phyloP scores from a whole-genome alignment of 1,284 basidiomycete genomes.

The Lignosus rhinocerotis region DNA sequence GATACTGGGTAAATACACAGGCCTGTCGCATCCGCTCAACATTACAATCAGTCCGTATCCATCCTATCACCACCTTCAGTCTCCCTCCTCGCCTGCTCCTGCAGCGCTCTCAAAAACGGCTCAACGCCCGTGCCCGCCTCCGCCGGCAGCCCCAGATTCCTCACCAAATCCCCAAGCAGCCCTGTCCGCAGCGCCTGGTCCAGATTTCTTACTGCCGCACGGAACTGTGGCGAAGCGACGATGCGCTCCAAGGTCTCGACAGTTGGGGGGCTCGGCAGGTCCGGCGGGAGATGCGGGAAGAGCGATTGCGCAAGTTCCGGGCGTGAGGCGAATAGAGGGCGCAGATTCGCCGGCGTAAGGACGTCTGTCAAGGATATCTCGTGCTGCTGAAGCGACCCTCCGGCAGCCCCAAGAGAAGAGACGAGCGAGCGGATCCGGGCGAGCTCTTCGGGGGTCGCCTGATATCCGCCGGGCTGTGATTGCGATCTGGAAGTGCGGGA shows the following conservation, averaged over 20 bases:
- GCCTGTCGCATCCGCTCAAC: neutral
- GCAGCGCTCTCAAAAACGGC: conserved; percentile 73
- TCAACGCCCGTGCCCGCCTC: conserved; percentile 73
- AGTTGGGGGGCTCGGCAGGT: conserved; percentile 65
- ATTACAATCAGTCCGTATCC: conserved; percentile 53
- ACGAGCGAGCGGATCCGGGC: conserved; percentile 30
- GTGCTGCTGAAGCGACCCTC: conserved; percentile 22
- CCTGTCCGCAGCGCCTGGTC: conserved; percentile 80
- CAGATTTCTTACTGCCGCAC: conserved; percentile 62
- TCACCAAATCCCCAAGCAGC: conserved; percentile 66
- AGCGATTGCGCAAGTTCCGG: conserved; percentile 66
- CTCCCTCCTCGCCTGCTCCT: conserved; percentile 67
- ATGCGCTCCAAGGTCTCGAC: conserved; percentile 60
- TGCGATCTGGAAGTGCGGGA: conserved; percentile 11
- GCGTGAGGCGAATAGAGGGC: conserved; percentile 65
- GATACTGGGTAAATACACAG: neutral
- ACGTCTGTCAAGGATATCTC: conserved; percentile 72
- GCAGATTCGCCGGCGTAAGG: conserved; percentile 68
- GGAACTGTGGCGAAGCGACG: conserved; percentile 59
- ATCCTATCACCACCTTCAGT: conserved; percentile 46
- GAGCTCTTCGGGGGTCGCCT: conserved; percentile 29
- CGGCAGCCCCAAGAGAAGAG: conserved; percentile 24
- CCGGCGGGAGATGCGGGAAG: conserved; percentile 76
- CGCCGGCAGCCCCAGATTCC: conserved; percentile 74
- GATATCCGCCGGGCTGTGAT: conserved; percentile 16